Percentiles rank a stretch among this genome's conserved stretches.
phyloP scores from a whole-genome alignment of 2,329 filamentous ascomycete species.

The Phialophora macrospora region DNA sequence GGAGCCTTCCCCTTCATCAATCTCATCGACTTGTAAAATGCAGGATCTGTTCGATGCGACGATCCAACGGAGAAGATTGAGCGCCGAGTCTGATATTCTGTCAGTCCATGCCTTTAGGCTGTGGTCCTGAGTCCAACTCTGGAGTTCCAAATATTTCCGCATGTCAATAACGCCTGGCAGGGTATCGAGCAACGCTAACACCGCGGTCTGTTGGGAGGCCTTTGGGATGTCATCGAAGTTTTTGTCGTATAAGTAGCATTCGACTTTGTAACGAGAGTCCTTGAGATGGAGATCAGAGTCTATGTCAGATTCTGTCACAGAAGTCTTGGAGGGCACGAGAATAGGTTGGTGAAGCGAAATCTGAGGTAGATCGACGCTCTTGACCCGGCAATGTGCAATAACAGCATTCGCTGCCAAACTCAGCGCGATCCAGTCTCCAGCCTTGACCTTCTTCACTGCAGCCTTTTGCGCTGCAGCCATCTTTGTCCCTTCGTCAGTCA shows the following conservation, averaged over 20 bases:
- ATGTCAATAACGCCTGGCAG: conserved; percentile 49
- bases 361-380: conserved; percentile 19
- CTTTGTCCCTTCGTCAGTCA: neutral
- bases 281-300: neutral
- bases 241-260: conserved; percentile 43
- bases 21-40: conserved; percentile 73
- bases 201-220: conserved; percentile 41
- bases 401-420: neutral
- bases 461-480: neutral
- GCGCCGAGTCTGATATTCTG: conserved; percentile 66
- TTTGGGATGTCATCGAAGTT: conserved; percentile 49
- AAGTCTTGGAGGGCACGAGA: neutral
- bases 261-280: neutral
- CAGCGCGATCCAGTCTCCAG: conserved; percentile 34
- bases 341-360: conserved; percentile 24
- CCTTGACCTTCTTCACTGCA: conserved; percentile 11
- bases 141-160: conserved; percentile 52
- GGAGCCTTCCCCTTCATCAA: conserved; percentile 35
- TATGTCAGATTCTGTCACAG: neutral
- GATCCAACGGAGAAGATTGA: conserved; percentile 80
- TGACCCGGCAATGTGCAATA: conserved; percentile 27
- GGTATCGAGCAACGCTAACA: conserved; percentile 47
- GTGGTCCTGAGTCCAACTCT: conserved; percentile 46
- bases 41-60: conserved; percentile 87
- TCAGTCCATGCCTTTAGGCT: conserved; percentile 60